These are phyloP conservation scores for Apophysomyces ossiformis DNA, from an alignment of 371 early-diverging fungal species.

Conservation along the genomic window DNA sequence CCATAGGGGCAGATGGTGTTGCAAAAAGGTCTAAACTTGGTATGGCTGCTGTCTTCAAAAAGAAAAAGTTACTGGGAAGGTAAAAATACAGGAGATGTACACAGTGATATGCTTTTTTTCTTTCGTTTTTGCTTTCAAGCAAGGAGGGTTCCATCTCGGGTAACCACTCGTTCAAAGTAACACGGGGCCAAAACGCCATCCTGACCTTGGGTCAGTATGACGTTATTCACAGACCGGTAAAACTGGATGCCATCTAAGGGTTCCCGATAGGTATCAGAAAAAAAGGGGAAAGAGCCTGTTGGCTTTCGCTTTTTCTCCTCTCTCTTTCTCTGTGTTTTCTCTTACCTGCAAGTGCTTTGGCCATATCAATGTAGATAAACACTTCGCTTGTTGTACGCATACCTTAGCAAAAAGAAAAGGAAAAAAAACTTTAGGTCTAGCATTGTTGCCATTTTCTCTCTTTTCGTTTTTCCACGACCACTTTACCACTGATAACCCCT, in stretches of 20 bases:
- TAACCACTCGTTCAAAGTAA: slow-evolving; percentile 68
- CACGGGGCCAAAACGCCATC: slow-evolving; percentile 62
- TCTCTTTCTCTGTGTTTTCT: no score
- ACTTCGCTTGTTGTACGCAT: slow-evolving; percentile 72
- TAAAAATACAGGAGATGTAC: no score
- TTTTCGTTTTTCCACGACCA: not conserved
- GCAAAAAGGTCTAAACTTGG: no score
- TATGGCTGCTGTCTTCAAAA: no score
- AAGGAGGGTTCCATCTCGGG: slow-evolving; percentile 27
- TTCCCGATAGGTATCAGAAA: not conserved
- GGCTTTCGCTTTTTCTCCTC: not conserved
- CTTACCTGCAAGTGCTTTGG: slow-evolving; percentile 67
- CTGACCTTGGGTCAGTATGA: slow-evolving; percentile 75
- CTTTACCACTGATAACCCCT: slow-evolving; percentile 67
- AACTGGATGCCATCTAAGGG: slow-evolving; percentile 75
- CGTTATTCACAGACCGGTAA: slow-evolving; percentile 75
- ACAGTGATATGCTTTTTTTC: no score
- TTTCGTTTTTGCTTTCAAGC: not conserved
- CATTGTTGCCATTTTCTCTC: not conserved
- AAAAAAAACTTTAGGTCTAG: not conserved
- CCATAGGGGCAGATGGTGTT: no score
- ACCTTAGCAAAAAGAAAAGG: slow-evolving; percentile 33
- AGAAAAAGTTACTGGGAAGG: no score
- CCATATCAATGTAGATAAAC: slow-evolving; percentile 76
- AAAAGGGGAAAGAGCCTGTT: not conserved